phyloP scores from a whole-genome alignment of 208 protist species.

The Entamoeba dispar region DNA sequence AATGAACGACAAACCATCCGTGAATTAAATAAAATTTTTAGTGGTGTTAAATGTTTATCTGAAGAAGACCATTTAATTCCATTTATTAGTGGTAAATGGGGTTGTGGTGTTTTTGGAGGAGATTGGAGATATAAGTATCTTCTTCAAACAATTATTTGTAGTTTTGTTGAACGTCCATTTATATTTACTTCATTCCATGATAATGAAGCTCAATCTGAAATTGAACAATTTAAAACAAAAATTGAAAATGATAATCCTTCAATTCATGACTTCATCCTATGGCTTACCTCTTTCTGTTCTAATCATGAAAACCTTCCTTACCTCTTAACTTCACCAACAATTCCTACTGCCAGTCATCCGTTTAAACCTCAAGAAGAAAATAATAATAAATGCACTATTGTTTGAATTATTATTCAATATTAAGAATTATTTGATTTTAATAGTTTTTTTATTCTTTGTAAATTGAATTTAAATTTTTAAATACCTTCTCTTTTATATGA shows the following conservation, averaged over 20 bases:
- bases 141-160: not conserved
- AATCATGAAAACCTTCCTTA: too few species aligned
- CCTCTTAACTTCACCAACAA: too few species aligned
- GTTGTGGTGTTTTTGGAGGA: not conserved
- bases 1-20: not conserved
- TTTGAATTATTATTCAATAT: too few species aligned
- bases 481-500: too few species aligned
- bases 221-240: not conserved
- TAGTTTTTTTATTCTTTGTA: too few species aligned
- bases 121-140: not conserved
- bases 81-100: not conserved
- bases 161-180: not conserved
- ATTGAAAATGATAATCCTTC: not conserved
- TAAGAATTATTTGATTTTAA: too few species aligned
- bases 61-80: not conserved
- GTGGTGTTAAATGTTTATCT: not conserved
- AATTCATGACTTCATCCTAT: not conserved
- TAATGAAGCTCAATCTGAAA: not conserved
- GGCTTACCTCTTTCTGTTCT: not conserved
- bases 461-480: too few species aligned
- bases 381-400: too few species aligned
- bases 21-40: not conserved
- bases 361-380: too few species aligned
- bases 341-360: too few species aligned
- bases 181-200: not conserved